Percentiles rank a stretch among this genome's conserved stretches.
Conservation (phyloP, 140 eudicot genomes). For the Eryngium alpinum region DNA sequence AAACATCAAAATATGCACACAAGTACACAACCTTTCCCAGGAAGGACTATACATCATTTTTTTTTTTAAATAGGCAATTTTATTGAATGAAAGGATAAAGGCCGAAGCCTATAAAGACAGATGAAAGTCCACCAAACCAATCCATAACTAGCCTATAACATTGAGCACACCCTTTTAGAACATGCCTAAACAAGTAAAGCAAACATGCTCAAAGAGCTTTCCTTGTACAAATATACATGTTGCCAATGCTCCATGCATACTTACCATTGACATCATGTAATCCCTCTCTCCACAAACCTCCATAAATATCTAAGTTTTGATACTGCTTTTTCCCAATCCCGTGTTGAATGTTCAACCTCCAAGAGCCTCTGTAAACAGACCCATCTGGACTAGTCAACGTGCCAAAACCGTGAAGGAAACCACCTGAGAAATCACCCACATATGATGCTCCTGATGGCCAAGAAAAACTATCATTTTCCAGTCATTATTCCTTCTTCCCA, state of each 20-base stretch:
- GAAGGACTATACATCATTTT: too few relatives aligned
- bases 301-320: constrained; percentile 64
- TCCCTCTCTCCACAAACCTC: constrained; percentile 92
- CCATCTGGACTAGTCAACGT: constrained; percentile 53
- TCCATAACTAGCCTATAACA: too few relatives aligned
- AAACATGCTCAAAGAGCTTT: too few relatives aligned
- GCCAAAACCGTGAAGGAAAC: constrained; percentile 85
- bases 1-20: too few relatives aligned
- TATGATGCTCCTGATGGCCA: constrained; percentile 69
- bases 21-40: too few relatives aligned
- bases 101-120: too few relatives aligned
- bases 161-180: too few relatives aligned
- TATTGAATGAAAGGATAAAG: too few relatives aligned
- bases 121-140: too few relatives aligned
- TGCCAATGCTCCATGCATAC: constrained; percentile 73
- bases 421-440: constrained; percentile 84
- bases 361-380: constrained; percentile 61
- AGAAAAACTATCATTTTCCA: constrained; percentile 62
- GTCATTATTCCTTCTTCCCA: constrained; percentile 95
- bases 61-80: too few relatives aligned
- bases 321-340: constrained; percentile 83
- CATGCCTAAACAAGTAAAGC: too few relatives aligned
- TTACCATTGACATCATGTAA: constrained; percentile 78
- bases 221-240: constrained; percentile 75
- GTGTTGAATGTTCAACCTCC: constrained; percentile 72